Conservation (phyloP, 768 basidiomycete genomes). For the Royoungia palumana region DNA sequence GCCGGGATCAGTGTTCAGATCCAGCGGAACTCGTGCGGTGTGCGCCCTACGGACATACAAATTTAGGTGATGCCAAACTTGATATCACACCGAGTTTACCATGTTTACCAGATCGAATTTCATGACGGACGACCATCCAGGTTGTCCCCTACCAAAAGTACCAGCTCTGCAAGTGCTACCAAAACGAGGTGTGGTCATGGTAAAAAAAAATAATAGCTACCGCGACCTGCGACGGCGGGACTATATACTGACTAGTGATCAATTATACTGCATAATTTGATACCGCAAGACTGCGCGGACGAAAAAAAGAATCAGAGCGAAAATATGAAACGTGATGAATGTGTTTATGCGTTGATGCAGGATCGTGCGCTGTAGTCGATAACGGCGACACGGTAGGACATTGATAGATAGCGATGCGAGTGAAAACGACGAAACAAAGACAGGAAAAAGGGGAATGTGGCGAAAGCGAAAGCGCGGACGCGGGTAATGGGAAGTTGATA, state of each 20-base stretch:
- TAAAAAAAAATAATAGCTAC: not conserved
- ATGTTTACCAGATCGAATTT: constrained; percentile 11
- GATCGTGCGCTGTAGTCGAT: constrained; percentile 8
- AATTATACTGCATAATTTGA: constrained; percentile 29
- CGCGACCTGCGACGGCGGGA: constrained; percentile 23
- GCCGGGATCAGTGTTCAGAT: too few relatives aligned
- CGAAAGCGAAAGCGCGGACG: constrained; percentile 11
- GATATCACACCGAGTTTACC: not conserved
- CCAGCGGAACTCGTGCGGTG: too few relatives aligned
- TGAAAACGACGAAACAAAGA: constrained; percentile 9
- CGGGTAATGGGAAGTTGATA: not conserved
- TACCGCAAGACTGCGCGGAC: constrained; percentile 14
- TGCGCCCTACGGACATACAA: too few relatives aligned
- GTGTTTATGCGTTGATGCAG: constrained; percentile 16
- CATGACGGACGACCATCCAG: constrained; percentile 16
- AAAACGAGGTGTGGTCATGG: constrained; percentile 14
- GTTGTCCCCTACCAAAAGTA: constrained; percentile 2
- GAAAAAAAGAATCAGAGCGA: not conserved
- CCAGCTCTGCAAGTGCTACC: constrained; percentile 15
- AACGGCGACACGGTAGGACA: constrained; percentile 5
- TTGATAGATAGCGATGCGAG: constrained; percentile 25
- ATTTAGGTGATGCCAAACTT: too few relatives aligned
- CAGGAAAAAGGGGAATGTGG: not conserved
- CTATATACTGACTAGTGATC: constrained; percentile 26
- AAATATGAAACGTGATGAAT: not conserved